These are phyloP conservation scores for Eremochloa ophiuroides DNA, from an alignment of 176 grass and related monocot species.

Conservation along the genomic window DNA sequence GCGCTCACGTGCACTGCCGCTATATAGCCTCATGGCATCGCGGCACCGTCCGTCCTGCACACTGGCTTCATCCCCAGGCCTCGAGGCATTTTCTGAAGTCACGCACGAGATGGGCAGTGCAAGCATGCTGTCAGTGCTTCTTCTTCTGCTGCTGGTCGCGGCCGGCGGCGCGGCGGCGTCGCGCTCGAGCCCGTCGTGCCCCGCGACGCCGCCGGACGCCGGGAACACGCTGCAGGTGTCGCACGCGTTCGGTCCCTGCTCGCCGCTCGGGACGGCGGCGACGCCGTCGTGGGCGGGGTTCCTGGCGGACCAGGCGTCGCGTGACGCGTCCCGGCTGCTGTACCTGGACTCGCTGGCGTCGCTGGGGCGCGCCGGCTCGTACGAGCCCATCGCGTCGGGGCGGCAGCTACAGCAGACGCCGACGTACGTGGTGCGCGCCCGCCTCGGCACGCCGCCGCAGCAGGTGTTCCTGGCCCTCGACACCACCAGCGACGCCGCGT, in stretches of 20 bases:
- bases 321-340: conserved; percentile 57
- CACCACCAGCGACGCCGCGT: conserved; percentile 79
- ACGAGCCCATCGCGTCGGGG: conserved; percentile 71
- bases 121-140: background rate
- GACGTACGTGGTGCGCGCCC: conserved; percentile 77
- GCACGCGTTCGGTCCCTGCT: conserved; percentile 64
- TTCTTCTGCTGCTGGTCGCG: background rate
- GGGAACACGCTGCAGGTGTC: conserved; percentile 54
- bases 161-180: background rate
- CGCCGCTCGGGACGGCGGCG: conserved; percentile 28
- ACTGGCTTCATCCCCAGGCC: background rate
- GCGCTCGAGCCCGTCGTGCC: conserved; percentile 26
- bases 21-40: conserved; percentile 9
- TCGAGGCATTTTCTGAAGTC: too few relatives aligned
- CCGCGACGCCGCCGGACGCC: conserved; percentile 44
- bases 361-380: conserved; percentile 39
- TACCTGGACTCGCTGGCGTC: conserved; percentile 58
- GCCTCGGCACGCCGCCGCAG: conserved; percentile 69
- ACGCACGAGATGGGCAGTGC: background rate
- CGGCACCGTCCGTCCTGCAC: background rate
- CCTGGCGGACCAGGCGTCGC: conserved; percentile 41
- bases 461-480: conserved; percentile 72
- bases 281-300: conserved; percentile 48
- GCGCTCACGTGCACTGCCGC: conserved; percentile 24
- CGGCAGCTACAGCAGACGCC: conserved; percentile 76